Base-by-base conservation (phyloP, 495 filamentous ascomycete species). In the Penicillium samsonianum region DNA sequence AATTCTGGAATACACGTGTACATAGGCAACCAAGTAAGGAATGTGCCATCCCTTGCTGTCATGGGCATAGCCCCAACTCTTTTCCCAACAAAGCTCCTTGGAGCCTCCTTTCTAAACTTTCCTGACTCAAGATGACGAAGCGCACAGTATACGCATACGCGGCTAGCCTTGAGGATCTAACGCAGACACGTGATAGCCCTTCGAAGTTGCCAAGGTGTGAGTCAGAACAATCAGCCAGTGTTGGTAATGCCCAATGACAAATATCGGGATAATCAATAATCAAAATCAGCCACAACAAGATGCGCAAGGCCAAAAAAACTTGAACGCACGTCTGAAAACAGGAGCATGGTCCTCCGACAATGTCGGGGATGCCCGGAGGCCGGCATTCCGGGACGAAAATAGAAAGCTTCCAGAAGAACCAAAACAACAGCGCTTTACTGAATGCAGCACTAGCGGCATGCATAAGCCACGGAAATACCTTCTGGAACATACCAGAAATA, bases 341-440 rank as follows among this genome's bases (percentile, higher is more conserved):
- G 31, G 43, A 38, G 43, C 30, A 55, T 42, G 11, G 37, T 53
- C 35, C 37, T 35, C 42, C 53, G 28, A 37, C 2, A 17, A 16
- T 28, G 20, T 37, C 53, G 53, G 42, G 16, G 53, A 40, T 47
- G 44, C 53, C 31, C 53, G 41, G 53, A 38, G 10, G 42, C 53
- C 53, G 53, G 26, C 22, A 37, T 46, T 55, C 53, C 53, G 53
- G 22, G 23, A 45, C 53, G 53, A 55, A 55, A 55, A 55, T 55
- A 55, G 53, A 45, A 55, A 35, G 43, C 42, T 55, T 55, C 53
- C 53, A 55, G 53, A 55, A 55, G n/a, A 35, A 33, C 17, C n/a
- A 25, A 28, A 55, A 38, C 31, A 16, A 19, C 42, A 8, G 17
- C 53, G 50, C 38, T 53, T 30, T 10, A 33, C 53, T 22, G 17